Percentiles rank a stretch among this genome's conserved stretches.
phyloP scores from a whole-genome alignment of 2,329 filamentous ascomycete genomes.

The Dactylonectria macrodidyma region DNA sequence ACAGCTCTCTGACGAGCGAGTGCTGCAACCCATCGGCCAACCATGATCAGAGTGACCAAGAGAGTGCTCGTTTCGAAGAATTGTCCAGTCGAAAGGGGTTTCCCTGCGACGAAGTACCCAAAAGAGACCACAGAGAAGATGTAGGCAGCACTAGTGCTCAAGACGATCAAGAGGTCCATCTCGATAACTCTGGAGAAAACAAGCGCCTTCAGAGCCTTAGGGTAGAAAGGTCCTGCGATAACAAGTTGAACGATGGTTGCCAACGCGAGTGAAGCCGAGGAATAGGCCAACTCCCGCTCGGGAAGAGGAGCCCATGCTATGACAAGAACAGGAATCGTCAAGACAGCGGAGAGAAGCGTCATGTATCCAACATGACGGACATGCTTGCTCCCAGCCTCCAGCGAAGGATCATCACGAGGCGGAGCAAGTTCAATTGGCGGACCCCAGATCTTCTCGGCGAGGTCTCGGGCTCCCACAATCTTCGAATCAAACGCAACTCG shows the following conservation, averaged over 20 bases:
- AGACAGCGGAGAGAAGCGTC: constrained; percentile 65
- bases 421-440: constrained; percentile 61
- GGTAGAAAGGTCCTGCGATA: constrained; percentile 78
- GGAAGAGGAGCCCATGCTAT: constrained; percentile 77
- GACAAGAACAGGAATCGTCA: constrained; percentile 77
- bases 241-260: constrained; percentile 77
- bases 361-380: constrained; percentile 65
- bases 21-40: constrained; percentile 67
- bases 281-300: constrained; percentile 62
- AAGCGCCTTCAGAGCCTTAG: constrained; percentile 72
- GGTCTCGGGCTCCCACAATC: constrained; percentile 62
- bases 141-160: constrained; percentile 79
- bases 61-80: constrained; percentile 76
- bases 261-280: constrained; percentile 70
- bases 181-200: constrained; percentile 72
- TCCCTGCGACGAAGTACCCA: constrained; percentile 57
- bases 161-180: constrained; percentile 78
- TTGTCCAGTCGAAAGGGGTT: constrained; percentile 62
- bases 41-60: constrained; percentile 72
- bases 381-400: constrained; percentile 67
- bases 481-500: constrained; percentile 61
- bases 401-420: constrained; percentile 58
- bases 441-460: constrained; percentile 55
- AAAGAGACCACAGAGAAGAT: constrained; percentile 73
- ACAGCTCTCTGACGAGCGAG: constrained; percentile 69